Evolutionary conservation across 1,284 basidiomycete species (phyloP), one percentile per base, ranked within the genome.

Genomic region (Ceratorhiza oryzae-sativae): DNA sequence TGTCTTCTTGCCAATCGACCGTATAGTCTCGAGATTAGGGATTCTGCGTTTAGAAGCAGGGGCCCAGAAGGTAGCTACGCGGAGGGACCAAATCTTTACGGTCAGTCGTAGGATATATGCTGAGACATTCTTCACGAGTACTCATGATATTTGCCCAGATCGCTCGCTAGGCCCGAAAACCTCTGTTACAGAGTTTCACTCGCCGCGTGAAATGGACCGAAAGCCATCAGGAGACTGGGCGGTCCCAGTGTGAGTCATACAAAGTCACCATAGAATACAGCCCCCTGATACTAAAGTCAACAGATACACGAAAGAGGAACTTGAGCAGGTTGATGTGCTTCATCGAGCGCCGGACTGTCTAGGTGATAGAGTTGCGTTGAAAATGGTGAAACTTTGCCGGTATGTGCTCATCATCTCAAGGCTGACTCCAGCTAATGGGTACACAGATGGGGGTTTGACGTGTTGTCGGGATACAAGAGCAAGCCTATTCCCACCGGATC

Each of bases 381-480:
- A 36, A 15, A 18, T 67, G 3, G 63, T 67, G 32, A 65, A 65
- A 18, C 13, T 65, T 8, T 32, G 30, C 20, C 62, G 48, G 36
- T 51, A 25, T 13, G 70, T 30, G 48, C 32, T 39, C 25, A 27
- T 48, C 68, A 34, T 58, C 12, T 27, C 20, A 23, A 39, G 81
- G 84, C 76, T 82, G 83, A 84, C 90, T 2, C 89, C 92, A 10
- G 82, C 84, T 27, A 46, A 59, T 12, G 12, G 49, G 9, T 51
- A 15, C 1, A 32, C 68, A 88, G 92, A 78, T 83, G 80, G 77
- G 81, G 84, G 1, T 95, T 95, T 78, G 93, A 96, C 78, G 68
- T 92, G 34, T 87, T 90, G 15, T 90, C 90, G 0, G 85, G 92
- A 1, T 97, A 97, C 83, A 91, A 89, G 76, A 88, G 93, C 78